Evolutionary conservation across 1,139 yeast species (phyloP).

Genomic region (Candida albicans): DNA sequence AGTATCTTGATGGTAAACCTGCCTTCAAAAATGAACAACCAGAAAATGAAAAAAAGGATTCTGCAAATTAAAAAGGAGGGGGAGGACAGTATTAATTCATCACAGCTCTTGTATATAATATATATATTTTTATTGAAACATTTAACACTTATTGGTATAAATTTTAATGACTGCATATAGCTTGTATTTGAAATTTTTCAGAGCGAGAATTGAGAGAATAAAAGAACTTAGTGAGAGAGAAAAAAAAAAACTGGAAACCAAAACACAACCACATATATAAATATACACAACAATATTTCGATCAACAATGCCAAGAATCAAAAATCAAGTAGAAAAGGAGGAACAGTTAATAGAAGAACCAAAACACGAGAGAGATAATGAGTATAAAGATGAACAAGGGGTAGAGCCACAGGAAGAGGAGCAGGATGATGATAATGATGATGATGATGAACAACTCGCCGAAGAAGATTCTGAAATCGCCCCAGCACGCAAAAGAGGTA

Average conservation of each 20-base stretch:
- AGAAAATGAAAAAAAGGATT: conserved; percentile 26
- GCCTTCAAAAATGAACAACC: conserved; percentile 33
- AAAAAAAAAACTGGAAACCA: background rate
- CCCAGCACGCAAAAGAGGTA: conserved; percentile 9
- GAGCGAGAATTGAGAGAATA: background rate
- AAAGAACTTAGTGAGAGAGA: background rate
- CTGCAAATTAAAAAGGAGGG: conserved; percentile 10
- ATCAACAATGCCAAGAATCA: conserved; percentile 2
- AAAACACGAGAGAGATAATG: conserved; percentile 7
- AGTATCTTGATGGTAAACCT: conserved; percentile 56
- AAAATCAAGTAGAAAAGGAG: conserved; percentile 2
- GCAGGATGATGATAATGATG: conserved; percentile 17
- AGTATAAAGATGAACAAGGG: conserved; percentile 17
- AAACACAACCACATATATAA: background rate
- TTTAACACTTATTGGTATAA: background rate
- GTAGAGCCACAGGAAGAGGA: conserved; percentile 23
- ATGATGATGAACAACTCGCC: conserved; percentile 17
- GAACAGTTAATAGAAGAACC: conserved; percentile 2
- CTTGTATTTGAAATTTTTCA: background rate
- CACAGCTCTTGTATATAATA: background rate
- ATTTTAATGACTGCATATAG: background rate
- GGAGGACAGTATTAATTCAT: background rate
- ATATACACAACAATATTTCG: background rate
- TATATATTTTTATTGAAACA: background rate
- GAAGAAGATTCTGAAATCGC: conserved; percentile 17